These are phyloP conservation scores for Termitomyces sp. DNA, from an alignment of 768 basidiomycete species.

Conservation along the genomic window DNA sequence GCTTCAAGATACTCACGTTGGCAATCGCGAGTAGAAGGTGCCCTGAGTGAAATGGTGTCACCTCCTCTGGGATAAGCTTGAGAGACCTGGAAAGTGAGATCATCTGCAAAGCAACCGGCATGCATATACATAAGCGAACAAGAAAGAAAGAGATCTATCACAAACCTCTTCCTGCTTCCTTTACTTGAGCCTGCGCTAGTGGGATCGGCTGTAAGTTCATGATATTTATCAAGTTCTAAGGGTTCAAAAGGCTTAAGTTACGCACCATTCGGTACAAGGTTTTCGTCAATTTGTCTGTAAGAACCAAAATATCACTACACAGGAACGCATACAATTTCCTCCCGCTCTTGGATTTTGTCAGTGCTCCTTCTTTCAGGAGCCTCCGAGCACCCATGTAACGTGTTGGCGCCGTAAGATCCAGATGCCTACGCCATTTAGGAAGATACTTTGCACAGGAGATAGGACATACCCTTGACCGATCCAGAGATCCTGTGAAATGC, in stretches of 20 bases:
- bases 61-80: conserved; percentile 54
- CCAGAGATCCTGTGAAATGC: conserved; percentile 78
- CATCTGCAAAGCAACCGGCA: conserved; percentile 39
- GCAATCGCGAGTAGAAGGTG: conserved; percentile 15
- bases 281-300: conserved; percentile 68
- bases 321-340: conserved; percentile 70
- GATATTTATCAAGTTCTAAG: background rate
- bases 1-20: background rate
- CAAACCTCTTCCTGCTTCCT: conserved; percentile 48
- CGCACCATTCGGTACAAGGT: conserved; percentile 72
- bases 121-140: background rate
- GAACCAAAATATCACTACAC: conserved; percentile 86
- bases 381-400: conserved; percentile 59
- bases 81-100: conserved; percentile 59
- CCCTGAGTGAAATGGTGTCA: conserved; percentile 55
- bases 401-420: conserved; percentile 90
- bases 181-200: conserved; percentile 60
- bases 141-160: background rate
- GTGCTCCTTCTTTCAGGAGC: conserved; percentile 33
- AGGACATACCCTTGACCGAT: conserved; percentile 72
- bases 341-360: conserved; percentile 82
- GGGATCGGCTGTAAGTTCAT: conserved; percentile 57
- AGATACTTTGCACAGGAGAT: conserved; percentile 16
- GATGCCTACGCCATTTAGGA: conserved; percentile 28
- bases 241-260: background rate